Evolutionary conservation across 2,329 filamentous ascomycete species (phyloP), one percentile per base, ranked within the genome.

Genomic region (Lachnellula arida): DNA sequence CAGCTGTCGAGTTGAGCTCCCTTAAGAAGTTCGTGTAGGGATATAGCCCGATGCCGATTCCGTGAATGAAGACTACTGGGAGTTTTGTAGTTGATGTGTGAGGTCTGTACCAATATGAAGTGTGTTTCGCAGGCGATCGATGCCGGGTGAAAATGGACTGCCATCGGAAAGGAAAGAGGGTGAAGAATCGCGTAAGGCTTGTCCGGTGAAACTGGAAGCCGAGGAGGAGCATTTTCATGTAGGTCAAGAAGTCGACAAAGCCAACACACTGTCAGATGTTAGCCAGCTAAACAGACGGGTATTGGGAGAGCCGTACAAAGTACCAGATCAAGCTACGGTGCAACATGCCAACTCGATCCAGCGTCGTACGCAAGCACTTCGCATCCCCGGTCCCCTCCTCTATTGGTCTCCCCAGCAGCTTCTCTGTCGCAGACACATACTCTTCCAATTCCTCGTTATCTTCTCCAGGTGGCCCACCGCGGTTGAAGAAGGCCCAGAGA

Each of bases 51-150:
- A 85, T 76, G 44, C 82, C 81, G 53, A 86, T 85, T 32, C 84
- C 83, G 60, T 87, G 83, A 28, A 87, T 76, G 66, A 84, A 86
- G 5, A 87, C 68, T 14, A 87, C 67, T 0, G 83, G 83, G 2
- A 81, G 73, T 43, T 75, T 75, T 1, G 74, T 79, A 54, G 75
- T 78, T 2, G 83, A 84, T 0, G 76, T 84, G 60, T 87, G 84
- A 9, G 78, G 78, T 25, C 78, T 77, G 61, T 82, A 74, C 81
- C 82, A 86, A 70, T 86, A 86, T 39, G 77, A 77, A 2, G 82
- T 68, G 14, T 74, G 68, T 44, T 74, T 71, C 0, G 75, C 76
- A 7, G 76, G 74, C 2, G 80, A 82, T 4, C 62, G 62, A 11
- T 75, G 68, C n/a, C 68, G 68, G 0, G 76, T 73, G 40, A 80